Evolutionary conservation across 192 early-diverging fungal genomes (phyloP).

Genomic region (Chytriomyces sp.): DNA sequence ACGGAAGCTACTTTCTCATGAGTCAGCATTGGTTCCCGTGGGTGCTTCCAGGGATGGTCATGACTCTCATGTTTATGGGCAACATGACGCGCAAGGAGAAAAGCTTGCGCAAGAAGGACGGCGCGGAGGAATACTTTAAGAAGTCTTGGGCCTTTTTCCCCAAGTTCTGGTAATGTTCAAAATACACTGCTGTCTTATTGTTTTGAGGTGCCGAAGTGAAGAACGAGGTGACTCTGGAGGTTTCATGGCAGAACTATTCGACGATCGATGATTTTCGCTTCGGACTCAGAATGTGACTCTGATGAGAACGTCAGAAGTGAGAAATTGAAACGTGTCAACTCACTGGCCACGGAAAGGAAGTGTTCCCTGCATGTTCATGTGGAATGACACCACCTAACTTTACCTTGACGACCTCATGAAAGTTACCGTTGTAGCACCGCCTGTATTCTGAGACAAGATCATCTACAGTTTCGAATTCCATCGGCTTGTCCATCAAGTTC

Average conservation of each 20-base stretch:
- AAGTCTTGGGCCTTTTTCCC: conserved; percentile 6
- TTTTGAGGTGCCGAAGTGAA: too few relatives aligned
- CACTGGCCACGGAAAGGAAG: conserved; percentile 45
- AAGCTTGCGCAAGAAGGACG: conserved; percentile 1
- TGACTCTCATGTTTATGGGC: not conserved
- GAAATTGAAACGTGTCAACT: too few relatives aligned
- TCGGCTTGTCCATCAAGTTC: conserved; percentile 46
- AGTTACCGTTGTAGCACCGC: conserved; percentile 34
- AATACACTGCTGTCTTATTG: too few relatives aligned
- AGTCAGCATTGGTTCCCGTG: conserved; percentile 4
- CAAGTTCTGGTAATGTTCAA: not conserved
- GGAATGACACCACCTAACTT: conserved; percentile 38
- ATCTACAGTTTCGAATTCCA: conserved; percentile 33
- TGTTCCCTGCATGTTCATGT: conserved; percentile 36
- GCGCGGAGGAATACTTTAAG: not conserved
- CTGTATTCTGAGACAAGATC: conserved; percentile 41
- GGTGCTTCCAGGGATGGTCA: not conserved
- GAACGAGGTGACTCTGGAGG: too few relatives aligned
- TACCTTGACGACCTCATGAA: conserved; percentile 39
- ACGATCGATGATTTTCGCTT: too few relatives aligned
- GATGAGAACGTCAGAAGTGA: too few relatives aligned
- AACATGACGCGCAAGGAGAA: not conserved
- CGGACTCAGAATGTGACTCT: too few relatives aligned
- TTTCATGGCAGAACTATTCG: not conserved
- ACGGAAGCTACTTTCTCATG: not conserved